phyloP scores from a whole-genome alignment of 768 basidiomycete genomes.

The Fibroporia radiculosa region DNA sequence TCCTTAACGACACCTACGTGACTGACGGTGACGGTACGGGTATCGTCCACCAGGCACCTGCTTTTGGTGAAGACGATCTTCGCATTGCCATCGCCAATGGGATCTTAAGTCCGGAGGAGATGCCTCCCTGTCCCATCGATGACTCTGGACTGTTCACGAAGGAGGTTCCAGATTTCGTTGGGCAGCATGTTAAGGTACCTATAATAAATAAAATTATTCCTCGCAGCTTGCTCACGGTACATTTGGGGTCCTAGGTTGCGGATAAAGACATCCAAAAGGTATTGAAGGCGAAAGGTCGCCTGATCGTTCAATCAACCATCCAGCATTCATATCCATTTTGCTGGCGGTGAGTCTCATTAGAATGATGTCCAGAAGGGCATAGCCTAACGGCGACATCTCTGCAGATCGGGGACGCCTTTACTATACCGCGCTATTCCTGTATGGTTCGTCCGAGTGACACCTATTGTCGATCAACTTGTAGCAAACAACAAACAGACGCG shows the following conservation, averaged over 20 bases:
- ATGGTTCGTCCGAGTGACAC: slow-evolving; percentile 91
- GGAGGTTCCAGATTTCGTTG: slow-evolving; percentile 85
- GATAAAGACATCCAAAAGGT: slow-evolving; percentile 92
- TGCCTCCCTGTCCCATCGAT: slow-evolving; percentile 95
- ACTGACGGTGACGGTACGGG: slow-evolving; percentile 92
- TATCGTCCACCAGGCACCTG: slow-evolving; percentile 98
- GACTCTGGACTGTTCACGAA: slow-evolving; percentile 83
- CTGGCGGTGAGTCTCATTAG: slow-evolving; percentile 60
- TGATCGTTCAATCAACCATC: slow-evolving; percentile 81
- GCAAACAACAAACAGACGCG: slow-evolving; percentile 84
- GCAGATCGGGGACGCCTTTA: slow-evolving; percentile 87
- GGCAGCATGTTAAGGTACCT: slow-evolving; percentile 81
- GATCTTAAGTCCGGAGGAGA: slow-evolving; percentile 77
- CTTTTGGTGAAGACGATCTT: slow-evolving; percentile 98
- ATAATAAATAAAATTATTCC: neutral
- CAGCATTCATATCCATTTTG: slow-evolving; percentile 96
- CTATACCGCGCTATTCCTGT: slow-evolving; percentile 93
- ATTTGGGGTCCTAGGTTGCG: slow-evolving; percentile 53
- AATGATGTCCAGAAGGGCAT: neutral
- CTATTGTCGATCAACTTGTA: slow-evolving; percentile 80
- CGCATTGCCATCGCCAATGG: slow-evolving; percentile 83
- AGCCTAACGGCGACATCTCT: neutral
- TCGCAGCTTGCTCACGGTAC: neutral
- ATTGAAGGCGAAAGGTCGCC: slow-evolving; percentile 77
- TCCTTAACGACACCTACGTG: slow-evolving; percentile 88